phyloP scores from a whole-genome alignment of 768 basidiomycete genomes.

The Auricularia auricula-judae region DNA sequence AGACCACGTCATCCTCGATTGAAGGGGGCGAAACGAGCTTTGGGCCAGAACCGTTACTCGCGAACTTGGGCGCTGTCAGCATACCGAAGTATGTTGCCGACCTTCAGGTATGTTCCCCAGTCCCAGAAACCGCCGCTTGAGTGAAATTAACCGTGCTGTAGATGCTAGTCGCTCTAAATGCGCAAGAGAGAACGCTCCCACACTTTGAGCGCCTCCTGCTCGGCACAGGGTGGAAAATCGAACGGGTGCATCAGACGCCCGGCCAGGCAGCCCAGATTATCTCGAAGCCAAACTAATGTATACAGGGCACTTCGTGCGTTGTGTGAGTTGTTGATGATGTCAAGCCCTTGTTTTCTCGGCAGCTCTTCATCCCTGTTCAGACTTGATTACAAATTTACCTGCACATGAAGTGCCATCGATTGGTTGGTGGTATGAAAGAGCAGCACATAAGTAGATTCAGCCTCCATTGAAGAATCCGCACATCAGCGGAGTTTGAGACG shows the following conservation, averaged over 20 bases:
- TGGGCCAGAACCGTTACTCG: conserved; percentile 13
- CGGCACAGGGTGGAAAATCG: conserved; percentile 6
- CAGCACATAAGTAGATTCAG: too few species aligned
- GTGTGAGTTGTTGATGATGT: too few species aligned
- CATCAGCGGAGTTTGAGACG: too few species aligned
- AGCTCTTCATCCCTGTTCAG: too few species aligned
- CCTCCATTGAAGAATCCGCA: too few species aligned
- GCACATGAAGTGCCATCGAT: too few species aligned
- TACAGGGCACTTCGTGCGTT: too few species aligned
- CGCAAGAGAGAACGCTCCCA: conserved; percentile 3
- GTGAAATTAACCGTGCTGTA: neutral
- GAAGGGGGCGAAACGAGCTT: neutral
- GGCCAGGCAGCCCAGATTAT: neutral
- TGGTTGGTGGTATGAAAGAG: too few species aligned
- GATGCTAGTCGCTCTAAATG: conserved; percentile 3
- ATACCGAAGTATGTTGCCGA: conserved; percentile 10
- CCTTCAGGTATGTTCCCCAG: neutral
- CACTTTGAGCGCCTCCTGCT: neutral
- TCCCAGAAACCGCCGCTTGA: neutral
- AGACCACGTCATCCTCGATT: neutral
- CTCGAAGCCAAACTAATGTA: neutral
- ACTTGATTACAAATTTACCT: too few species aligned
- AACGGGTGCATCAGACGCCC: neutral
- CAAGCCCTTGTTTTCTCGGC: too few species aligned
- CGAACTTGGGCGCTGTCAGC: conserved; percentile 13